Conservation (phyloP, 176 grass and related monocot genomes). For the Oryza brachyantha region DNA sequence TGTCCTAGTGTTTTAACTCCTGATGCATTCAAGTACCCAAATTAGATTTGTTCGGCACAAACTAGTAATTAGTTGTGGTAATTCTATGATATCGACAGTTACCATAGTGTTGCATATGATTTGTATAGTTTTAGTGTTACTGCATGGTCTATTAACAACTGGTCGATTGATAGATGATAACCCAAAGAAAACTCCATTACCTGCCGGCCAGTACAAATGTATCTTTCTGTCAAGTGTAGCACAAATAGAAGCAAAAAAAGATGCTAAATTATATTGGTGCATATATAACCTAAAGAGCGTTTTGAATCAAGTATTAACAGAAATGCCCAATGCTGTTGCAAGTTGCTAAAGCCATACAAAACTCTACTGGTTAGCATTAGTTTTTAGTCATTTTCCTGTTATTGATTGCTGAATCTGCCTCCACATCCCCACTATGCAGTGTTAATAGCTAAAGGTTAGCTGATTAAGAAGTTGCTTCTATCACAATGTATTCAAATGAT, state of each 20-base stretch:
- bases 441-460: slow-evolving; percentile 15
- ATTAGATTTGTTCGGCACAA: neutral
- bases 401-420: slow-evolving; percentile 1
- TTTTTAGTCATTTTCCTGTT: neutral
- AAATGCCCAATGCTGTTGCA: neutral
- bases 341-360: neutral
- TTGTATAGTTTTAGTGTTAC: neutral
- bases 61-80: neutral
- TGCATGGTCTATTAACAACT: neutral
- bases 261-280: neutral
- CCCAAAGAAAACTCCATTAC: neutral
- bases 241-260: too few relatives aligned
- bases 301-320: slow-evolving; percentile 1
- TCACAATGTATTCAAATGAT: neutral
- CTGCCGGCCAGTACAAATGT: slow-evolving; percentile 7
- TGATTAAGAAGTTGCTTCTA: slow-evolving; percentile 1
- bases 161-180: slow-evolving; percentile 13
- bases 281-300: neutral
- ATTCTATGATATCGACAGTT: neutral
- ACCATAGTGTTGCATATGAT: neutral
- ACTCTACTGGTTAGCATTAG: neutral
- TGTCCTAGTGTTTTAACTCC: slow-evolving; percentile 6
- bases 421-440: neutral
- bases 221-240: neutral
- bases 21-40: neutral